phyloP scores from a whole-genome alignment of 2,329 filamentous ascomycete species.

The Bipolaris bicolor region DNA sequence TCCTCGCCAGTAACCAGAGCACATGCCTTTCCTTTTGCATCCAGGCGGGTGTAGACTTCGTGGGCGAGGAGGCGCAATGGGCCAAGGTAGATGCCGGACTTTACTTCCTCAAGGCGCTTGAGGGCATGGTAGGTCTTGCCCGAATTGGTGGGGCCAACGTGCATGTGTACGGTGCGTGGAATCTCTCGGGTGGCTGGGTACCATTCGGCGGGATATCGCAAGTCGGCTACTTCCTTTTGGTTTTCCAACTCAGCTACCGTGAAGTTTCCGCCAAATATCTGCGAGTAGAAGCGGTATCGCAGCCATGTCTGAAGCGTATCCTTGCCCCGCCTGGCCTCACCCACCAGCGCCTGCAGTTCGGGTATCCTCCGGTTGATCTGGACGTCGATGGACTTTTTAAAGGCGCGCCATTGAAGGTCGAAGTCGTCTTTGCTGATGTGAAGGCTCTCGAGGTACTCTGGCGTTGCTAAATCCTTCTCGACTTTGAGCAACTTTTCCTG shows the following conservation, averaged over 20 bases:
- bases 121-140: slow-evolving; percentile 97
- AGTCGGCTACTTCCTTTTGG: slow-evolving; percentile 67
- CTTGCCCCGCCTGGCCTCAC: slow-evolving; percentile 21
- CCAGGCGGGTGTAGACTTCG: slow-evolving; percentile 90
- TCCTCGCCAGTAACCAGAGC: slow-evolving; percentile 92
- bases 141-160: slow-evolving; percentile 96
- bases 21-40: slow-evolving; percentile 76
- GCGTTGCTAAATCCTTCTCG: slow-evolving; percentile 21
- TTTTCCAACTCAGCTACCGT: slow-evolving; percentile 46
- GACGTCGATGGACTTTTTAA: slow-evolving; percentile 27
- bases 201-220: slow-evolving; percentile 92
- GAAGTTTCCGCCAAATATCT: slow-evolving; percentile 42
- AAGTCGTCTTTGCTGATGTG: slow-evolving; percentile 33
- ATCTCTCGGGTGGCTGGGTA: slow-evolving; percentile 81
- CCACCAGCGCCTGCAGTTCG: slow-evolving; percentile 25
- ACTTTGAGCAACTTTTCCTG: slow-evolving; percentile 23
- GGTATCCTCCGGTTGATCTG: slow-evolving; percentile 30
- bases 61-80: slow-evolving; percentile 88
- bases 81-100: slow-evolving; percentile 85
- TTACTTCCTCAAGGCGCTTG: slow-evolving; percentile 77
- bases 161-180: slow-evolving; percentile 84
- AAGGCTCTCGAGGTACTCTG: slow-evolving; percentile 34
- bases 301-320: slow-evolving; percentile 60
- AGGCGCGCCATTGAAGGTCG: slow-evolving; percentile 35
- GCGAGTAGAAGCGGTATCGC: slow-evolving; percentile 67